Evolutionary conservation across 2,329 filamentous ascomycete species (phyloP).

Genomic region (Pseudogymnoascus sp.): DNA sequence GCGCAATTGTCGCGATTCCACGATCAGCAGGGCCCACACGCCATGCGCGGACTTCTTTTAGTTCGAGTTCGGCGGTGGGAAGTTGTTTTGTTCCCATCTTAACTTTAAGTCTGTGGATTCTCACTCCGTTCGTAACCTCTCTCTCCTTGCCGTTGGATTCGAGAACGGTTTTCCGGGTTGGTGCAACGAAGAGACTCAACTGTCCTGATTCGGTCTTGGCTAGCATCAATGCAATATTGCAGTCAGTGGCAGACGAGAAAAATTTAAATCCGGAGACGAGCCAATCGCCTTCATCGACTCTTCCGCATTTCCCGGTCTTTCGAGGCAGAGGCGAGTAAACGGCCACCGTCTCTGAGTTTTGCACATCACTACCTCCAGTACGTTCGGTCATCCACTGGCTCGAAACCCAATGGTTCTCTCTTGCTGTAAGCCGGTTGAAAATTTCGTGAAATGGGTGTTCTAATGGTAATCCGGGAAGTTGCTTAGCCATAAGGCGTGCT

Average conservation of each 20-base stretch:
- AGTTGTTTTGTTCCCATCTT: constrained; percentile 13
- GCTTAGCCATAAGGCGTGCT: constrained; percentile 21
- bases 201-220: constrained; percentile 12
- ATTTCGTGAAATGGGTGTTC: constrained; percentile 27
- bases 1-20: constrained; percentile 11
- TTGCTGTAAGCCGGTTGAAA: constrained; percentile 31
- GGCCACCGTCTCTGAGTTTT: constrained; percentile 41
- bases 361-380: constrained; percentile 43
- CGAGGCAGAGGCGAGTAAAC: constrained; percentile 17
- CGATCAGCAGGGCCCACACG: constrained; percentile 8
- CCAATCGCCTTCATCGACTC: constrained; percentile 12
- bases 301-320: constrained; percentile 8
- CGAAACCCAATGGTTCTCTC: constrained; percentile 41
- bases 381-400: constrained; percentile 52
- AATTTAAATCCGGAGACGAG: constrained; percentile 13
- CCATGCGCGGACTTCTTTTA: constrained; percentile 10
- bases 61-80: constrained; percentile 12
- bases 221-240: constrained; percentile 11
- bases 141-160: constrained; percentile 4
- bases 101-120: constrained; percentile 12
- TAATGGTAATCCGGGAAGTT: constrained; percentile 13
- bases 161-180: constrained; percentile 6
- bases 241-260: constrained; percentile 11
- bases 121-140: constrained; percentile 12
- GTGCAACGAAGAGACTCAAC: constrained; percentile 11